Evolutionary conservation across 768 basidiomycete genomes (phyloP).

Genomic region (Suillus bovinus): DNA sequence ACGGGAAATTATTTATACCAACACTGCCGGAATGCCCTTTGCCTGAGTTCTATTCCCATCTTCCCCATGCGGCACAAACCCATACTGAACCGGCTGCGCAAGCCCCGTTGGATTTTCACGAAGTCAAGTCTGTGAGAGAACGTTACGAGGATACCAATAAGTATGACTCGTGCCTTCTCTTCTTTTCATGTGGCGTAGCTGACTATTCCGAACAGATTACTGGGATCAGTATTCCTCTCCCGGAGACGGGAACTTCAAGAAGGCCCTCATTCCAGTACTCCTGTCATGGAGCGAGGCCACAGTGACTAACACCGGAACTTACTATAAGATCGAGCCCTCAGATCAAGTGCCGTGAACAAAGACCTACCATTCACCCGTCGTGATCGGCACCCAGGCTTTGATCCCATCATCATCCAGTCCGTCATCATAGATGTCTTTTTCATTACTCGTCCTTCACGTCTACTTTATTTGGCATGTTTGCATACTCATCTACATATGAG

Average conservation of each 20-base stretch:
- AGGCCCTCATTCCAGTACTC: neutral
- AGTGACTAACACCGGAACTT: constrained; percentile 1
- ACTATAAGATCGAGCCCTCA: neutral
- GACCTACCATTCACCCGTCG: neutral
- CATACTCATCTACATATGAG: neutral
- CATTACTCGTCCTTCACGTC: neutral
- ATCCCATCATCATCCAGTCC: neutral
- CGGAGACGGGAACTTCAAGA: constrained; percentile 43
- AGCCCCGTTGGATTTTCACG: constrained; percentile 31
- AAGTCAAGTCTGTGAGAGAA: constrained; percentile 50
- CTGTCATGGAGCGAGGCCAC: neutral
- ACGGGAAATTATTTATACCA: constrained; percentile 10
- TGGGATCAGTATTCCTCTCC: constrained; percentile 66
- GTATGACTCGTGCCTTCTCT: constrained; percentile 34
- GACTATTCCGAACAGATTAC: constrained; percentile 41
- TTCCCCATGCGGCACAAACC: constrained; percentile 5
- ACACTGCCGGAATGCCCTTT: constrained; percentile 9
- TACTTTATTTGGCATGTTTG: constrained; percentile 2
- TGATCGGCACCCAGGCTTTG: neutral
- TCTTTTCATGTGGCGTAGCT: constrained; percentile 7
- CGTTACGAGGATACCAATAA: constrained; percentile 67
- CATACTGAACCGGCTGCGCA: constrained; percentile 10
- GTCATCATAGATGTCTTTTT: neutral
- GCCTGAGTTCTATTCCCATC: constrained; percentile 3
- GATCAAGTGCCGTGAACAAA: neutral